Conservation (phyloP, 179 eudicot genomes). For the Silene vulgaris region DNA sequence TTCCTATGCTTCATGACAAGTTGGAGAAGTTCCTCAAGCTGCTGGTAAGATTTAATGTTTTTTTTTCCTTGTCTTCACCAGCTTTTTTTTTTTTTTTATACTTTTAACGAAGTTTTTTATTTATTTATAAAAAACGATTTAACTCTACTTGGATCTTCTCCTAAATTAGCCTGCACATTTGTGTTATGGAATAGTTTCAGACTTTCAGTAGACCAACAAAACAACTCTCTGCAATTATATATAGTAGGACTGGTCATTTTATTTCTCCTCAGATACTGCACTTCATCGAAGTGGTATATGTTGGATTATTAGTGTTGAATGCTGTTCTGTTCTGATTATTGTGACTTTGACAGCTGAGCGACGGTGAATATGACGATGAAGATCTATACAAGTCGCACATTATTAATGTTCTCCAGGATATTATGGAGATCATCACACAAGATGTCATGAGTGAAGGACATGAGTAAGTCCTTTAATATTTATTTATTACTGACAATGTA, state of each 20-base stretch:
- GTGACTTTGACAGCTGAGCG: conserved; percentile 45
- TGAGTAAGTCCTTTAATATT: conserved; percentile 41
- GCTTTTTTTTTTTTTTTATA: not conserved
- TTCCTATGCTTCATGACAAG: conserved; percentile 75
- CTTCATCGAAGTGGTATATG: not conserved
- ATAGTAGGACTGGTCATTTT: not conserved
- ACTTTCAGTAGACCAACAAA: conserved; percentile 9
- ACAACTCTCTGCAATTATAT: conserved; percentile 3
- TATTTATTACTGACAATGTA: not conserved
- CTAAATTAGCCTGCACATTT: conserved; percentile 3
- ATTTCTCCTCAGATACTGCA: not conserved
- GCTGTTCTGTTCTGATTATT: conserved; percentile 22
- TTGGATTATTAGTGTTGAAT: conserved; percentile 9
- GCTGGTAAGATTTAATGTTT: conserved; percentile 45
- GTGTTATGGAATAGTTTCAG: not conserved
- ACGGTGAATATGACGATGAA: conserved; percentile 45
- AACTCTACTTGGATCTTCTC: not conserved
- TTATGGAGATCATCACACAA: conserved; percentile 74
- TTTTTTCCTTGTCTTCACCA: conserved; percentile 5
- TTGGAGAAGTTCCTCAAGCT: conserved; percentile 73
- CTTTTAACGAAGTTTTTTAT: not conserved
- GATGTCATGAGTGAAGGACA: conserved; percentile 70
- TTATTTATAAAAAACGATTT: not conserved
- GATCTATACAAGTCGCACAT: conserved; percentile 59
- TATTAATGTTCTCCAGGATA: conserved; percentile 85